Evolutionary conservation across 768 basidiomycete genomes (phyloP).

Genomic region (Cystobasidium ongulense): DNA sequence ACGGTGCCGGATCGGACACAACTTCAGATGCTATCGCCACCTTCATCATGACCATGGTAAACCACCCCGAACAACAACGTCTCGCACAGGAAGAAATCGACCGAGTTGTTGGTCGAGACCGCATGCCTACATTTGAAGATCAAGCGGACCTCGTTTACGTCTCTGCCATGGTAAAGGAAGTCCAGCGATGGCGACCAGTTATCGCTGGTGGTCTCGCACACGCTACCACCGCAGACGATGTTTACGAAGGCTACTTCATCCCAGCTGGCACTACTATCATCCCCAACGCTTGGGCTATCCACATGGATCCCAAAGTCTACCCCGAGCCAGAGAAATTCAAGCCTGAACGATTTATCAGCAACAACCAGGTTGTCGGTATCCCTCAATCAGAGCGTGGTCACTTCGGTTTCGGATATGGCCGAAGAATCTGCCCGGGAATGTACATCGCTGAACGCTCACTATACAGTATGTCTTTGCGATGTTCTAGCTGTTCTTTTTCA

Average conservation of each 20-base stretch:
- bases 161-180: conserved; percentile 37
- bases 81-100: conserved; percentile 37
- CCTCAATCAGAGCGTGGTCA: conserved; percentile 18
- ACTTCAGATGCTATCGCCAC: conserved; percentile 59
- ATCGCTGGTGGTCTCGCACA: conserved; percentile 37
- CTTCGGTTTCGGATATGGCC: conserved; percentile 28
- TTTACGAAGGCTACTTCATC: conserved; percentile 48
- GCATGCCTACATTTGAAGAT: conserved; percentile 39
- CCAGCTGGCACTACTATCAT: conserved; percentile 48
- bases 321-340: conserved; percentile 49
- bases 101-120: conserved; percentile 36
- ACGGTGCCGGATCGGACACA: conserved; percentile 51
- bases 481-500: background rate
- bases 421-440: conserved; percentile 28
- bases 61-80: conserved; percentile 26
- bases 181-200: conserved; percentile 39
- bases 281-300: conserved; percentile 59
- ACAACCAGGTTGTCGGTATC: conserved; percentile 8
- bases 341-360: conserved; percentile 32
- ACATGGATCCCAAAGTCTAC: conserved; percentile 48
- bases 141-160: conserved; percentile 37
- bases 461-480: conserved; percentile 8
- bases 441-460: conserved; percentile 29
- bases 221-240: conserved; percentile 53
- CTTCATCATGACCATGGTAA: conserved; percentile 33